phyloP scores from a whole-genome alignment of 495 filamentous ascomycete species.

The Neurospora sp. region DNA sequence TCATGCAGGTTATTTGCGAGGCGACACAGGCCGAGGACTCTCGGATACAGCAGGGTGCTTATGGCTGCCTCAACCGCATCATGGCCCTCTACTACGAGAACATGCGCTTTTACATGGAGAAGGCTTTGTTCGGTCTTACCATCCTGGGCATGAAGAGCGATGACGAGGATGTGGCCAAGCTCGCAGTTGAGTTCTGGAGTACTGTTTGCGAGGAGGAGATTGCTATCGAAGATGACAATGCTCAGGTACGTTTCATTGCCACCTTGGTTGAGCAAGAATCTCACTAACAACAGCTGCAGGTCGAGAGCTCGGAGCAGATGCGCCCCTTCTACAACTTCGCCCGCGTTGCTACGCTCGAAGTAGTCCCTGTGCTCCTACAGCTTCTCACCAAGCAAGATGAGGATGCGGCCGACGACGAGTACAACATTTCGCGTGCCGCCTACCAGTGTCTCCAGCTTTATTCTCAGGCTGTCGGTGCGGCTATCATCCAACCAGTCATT shows the following conservation, averaged over 20 bases:
- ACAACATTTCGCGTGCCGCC: constrained; percentile 88
- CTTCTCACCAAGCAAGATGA: constrained; percentile 95
- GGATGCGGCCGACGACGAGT: constrained; percentile 92
- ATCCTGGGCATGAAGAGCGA: constrained; percentile 97
- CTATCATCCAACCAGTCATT: constrained; percentile 75
- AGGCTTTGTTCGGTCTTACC: constrained; percentile 95
- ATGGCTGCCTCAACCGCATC: constrained; percentile 94
- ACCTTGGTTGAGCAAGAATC: background rate
- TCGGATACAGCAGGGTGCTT: constrained; percentile 88
- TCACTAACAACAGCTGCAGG: constrained; percentile 23
- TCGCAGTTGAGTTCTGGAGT: constrained; percentile 99
- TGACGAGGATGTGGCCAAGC: constrained; percentile 94
- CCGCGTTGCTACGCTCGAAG: constrained; percentile 78
- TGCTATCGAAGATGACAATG: constrained; percentile 92
- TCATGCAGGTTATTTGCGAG: constrained; percentile 99
- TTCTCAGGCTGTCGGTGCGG: constrained; percentile 73
- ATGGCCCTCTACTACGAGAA: constrained; percentile 98
- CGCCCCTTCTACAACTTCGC: constrained; percentile 89
- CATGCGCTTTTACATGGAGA: constrained; percentile 99
- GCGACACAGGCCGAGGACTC: constrained; percentile 86
- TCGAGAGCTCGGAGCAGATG: constrained; percentile 65
- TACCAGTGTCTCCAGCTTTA: constrained; percentile 97
- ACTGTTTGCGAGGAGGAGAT: constrained; percentile 98
- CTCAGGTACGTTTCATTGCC: constrained; percentile 48
- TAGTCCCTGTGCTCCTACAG: constrained; percentile 80